These are phyloP conservation scores for Auriscalpium vulgare DNA, from an alignment of 768 basidiomycete species.

Conservation along the genomic window DNA sequence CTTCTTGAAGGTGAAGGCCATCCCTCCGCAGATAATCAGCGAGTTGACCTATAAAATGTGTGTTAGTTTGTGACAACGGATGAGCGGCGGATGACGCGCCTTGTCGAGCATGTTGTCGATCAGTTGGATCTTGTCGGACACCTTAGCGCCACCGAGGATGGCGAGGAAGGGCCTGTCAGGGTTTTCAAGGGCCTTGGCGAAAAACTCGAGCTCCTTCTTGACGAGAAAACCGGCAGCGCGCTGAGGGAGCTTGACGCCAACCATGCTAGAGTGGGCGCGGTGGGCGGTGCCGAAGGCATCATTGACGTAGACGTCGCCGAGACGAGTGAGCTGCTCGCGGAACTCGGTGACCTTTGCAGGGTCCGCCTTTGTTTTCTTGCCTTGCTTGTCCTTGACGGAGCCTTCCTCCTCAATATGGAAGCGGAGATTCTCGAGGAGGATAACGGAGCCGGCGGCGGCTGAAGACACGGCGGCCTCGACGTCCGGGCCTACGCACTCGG, in stretches of 20 bases:
- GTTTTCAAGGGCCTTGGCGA: constrained; percentile 92
- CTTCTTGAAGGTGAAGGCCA: constrained; percentile 99
- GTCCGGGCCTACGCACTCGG: constrained; percentile 80
- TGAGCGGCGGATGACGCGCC: constrained; percentile 29
- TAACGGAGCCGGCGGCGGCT: constrained; percentile 59
- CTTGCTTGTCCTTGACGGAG: constrained; percentile 86
- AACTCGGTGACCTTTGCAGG: constrained; percentile 73
- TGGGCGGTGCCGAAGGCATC: constrained; percentile 99
- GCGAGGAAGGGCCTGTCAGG: constrained; percentile 96
- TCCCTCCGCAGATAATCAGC: constrained; percentile 94
- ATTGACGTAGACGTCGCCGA: constrained; percentile 97
- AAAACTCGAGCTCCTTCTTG: constrained; percentile 98
- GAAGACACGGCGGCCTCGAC: constrained; percentile 71
- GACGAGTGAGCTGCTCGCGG: constrained; percentile 77
- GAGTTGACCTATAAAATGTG: constrained; percentile 65
- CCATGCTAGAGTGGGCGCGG: constrained; percentile 98
- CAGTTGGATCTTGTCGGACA: constrained; percentile 97
- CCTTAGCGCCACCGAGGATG: constrained; percentile 97
- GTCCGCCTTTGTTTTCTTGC: constrained; percentile 92
- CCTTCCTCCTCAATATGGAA: constrained; percentile 99
- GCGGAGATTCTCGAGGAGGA: constrained; percentile 94
- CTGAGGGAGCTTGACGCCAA: constrained; percentile 87
- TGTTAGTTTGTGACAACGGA: background rate
- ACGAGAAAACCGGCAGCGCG: constrained; percentile 94
- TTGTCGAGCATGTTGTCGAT: constrained; percentile 99